Percentiles rank a stretch among this genome's conserved stretches.
These are phyloP conservation scores for Parmelia sp. DNA, from an alignment of 495 filamentous ascomycete species.

Conservation along the genomic window DNA sequence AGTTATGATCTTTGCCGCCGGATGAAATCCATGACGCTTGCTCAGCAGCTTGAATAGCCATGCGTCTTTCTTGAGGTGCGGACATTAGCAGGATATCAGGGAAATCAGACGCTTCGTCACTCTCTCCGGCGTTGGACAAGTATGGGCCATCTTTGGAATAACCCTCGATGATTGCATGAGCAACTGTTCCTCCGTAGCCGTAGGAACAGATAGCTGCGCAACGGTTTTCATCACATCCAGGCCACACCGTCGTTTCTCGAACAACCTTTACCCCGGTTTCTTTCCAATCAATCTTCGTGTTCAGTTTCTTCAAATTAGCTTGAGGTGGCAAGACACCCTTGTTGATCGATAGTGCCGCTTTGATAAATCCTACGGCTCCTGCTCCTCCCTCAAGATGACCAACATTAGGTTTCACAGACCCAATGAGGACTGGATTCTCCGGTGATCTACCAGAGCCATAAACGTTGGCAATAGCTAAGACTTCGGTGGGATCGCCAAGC, in stretches of 20 bases:
- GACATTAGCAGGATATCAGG: constrained; percentile 1
- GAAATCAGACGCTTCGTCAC: background rate
- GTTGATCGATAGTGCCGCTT: constrained; percentile 32
- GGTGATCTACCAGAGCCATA: constrained; percentile 17
- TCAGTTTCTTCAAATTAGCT: constrained; percentile 31
- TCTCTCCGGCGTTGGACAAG: background rate
- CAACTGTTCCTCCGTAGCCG: constrained; percentile 41
- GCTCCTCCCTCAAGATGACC: constrained; percentile 43
- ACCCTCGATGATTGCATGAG: constrained; percentile 38
- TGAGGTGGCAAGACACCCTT: constrained; percentile 33
- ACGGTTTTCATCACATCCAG: background rate
- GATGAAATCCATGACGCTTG: too few relatives aligned
- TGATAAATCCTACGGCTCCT: constrained; percentile 38
- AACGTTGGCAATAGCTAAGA: constrained; percentile 30
- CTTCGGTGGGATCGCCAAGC: constrained; percentile 40
- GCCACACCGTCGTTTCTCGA: constrained; percentile 22
- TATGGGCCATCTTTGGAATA: too few relatives aligned
- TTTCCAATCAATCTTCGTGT: constrained; percentile 36
- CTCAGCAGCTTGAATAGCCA: constrained; percentile 21
- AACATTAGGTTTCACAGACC: constrained; percentile 40
- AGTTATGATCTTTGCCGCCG: too few relatives aligned
- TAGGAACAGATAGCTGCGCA: constrained; percentile 39
- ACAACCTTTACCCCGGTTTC: constrained; percentile 29
- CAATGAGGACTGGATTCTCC: constrained; percentile 26
- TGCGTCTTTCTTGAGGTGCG: constrained; percentile 34